Evolutionary conservation across 352 stramenopile species (phyloP).

Genomic region (Stephanocyclus meneghinianus): DNA sequence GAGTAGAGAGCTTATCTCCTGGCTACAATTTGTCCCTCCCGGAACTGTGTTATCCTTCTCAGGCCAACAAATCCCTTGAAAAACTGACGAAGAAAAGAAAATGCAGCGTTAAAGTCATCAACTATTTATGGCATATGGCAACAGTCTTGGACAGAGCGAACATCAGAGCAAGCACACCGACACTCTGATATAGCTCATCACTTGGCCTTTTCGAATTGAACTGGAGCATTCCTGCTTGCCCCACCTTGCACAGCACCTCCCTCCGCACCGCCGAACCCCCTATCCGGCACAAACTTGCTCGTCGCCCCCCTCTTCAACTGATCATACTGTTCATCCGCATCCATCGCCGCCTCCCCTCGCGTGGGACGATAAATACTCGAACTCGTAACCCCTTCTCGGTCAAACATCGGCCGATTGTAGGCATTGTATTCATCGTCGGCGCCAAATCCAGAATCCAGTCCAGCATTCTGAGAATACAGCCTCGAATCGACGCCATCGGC

Average conservation of each 20-base stretch:
- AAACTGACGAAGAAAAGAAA: too few species aligned
- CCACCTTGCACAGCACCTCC: conserved; percentile 34
- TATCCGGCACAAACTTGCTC: conserved; percentile 77
- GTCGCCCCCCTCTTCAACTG: conserved; percentile 86
- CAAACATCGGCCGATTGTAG: conserved; percentile 96
- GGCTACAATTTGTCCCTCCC: too few species aligned
- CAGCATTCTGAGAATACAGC: conserved; percentile 97
- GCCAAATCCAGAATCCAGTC: conserved; percentile 94
- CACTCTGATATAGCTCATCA: background rate
- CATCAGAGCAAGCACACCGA: too few species aligned
- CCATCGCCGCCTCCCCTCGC: conserved; percentile 82
- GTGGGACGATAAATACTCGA: conserved; percentile 85
- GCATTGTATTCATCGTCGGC: conserved; percentile 97
- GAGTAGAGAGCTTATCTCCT: too few species aligned
- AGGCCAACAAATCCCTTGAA: too few species aligned
- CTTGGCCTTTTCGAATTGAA: conserved; percentile 82
- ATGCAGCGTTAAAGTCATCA: too few species aligned
- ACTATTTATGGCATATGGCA: too few species aligned
- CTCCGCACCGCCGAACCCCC: conserved; percentile 75
- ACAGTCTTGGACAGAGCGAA: too few species aligned
- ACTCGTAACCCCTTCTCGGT: conserved; percentile 75
- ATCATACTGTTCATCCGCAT: conserved; percentile 88
- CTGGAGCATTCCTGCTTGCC: conserved; percentile 68
- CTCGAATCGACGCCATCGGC: conserved; percentile 92
- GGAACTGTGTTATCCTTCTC: too few species aligned